phyloP scores from a whole-genome alignment of 2,329 filamentous ascomycete species.

The Monosporascus sp. region DNA sequence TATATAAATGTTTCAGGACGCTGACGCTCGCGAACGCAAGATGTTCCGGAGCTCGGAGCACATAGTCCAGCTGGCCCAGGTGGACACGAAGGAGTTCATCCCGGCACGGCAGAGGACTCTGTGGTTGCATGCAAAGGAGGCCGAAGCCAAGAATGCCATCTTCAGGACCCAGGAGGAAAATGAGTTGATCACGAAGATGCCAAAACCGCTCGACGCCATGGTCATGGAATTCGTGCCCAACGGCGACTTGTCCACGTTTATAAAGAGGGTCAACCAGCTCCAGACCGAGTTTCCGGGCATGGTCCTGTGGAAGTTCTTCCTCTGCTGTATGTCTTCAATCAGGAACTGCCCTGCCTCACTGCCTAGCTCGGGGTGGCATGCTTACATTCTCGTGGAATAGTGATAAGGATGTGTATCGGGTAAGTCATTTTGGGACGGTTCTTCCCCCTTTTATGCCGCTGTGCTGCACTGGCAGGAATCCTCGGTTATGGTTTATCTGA shows the following conservation, averaged over 20 bases:
- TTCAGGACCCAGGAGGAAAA: conserved; percentile 4
- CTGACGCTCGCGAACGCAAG: background rate
- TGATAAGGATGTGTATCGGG: conserved; percentile 13
- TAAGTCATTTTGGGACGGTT: background rate
- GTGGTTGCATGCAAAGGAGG: background rate
- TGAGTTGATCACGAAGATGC: background rate
- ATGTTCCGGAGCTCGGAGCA: background rate
- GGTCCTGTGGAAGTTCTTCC: conserved; percentile 12
- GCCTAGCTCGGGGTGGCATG: background rate
- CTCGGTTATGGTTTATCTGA: background rate
- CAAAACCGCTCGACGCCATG: background rate
- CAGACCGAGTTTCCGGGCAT: conserved; percentile 4
- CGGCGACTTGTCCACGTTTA: conserved; percentile 7
- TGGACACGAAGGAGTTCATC: background rate
- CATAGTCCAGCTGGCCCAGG: background rate
- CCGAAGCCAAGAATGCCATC: too few relatives aligned
- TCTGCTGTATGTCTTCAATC: conserved; percentile 9
- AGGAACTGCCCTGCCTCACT: too few relatives aligned
- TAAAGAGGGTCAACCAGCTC: conserved; percentile 2
- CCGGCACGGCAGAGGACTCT: too few relatives aligned
- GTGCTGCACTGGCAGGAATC: background rate
- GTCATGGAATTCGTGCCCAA: conserved; percentile 13
- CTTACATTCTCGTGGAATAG: conserved; percentile 2
- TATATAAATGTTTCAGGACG: too few relatives aligned
- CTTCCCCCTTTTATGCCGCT: background rate